phyloP scores from a whole-genome alignment of 768 basidiomycete genomes.

The Leccinum rimulosum region DNA sequence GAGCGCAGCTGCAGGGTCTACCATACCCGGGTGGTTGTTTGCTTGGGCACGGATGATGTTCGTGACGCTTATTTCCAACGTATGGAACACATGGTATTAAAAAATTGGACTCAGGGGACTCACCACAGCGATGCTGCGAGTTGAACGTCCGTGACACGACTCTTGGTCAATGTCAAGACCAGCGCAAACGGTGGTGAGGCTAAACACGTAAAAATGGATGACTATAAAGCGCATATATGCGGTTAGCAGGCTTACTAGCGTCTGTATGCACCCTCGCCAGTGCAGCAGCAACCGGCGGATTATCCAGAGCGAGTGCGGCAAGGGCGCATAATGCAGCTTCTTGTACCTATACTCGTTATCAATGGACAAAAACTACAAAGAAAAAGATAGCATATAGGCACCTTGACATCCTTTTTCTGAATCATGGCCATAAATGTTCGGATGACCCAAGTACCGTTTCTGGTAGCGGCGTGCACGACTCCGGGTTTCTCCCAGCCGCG shows the following conservation, averaged over 20 bases:
- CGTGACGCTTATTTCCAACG: constrained; percentile 44
- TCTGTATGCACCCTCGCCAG: constrained; percentile 46
- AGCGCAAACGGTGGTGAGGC: constrained; percentile 32
- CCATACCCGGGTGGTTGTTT: constrained; percentile 25
- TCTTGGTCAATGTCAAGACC: constrained; percentile 54
- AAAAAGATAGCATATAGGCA: constrained; percentile 13
- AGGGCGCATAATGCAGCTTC: constrained; percentile 65
- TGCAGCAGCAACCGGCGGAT: constrained; percentile 46
- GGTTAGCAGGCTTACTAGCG: constrained; percentile 33
- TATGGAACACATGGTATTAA: background rate
- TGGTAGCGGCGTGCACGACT: constrained; percentile 36
- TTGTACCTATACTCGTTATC: constrained; percentile 44
- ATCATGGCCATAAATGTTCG: constrained; percentile 49
- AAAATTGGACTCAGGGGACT: constrained; percentile 3
- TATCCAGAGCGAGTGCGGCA: constrained; percentile 66
- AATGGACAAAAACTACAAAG: background rate
- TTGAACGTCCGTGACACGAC: constrained; percentile 58
- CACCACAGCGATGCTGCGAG: constrained; percentile 72
- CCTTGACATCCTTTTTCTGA: constrained; percentile 54
- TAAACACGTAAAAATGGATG: constrained; percentile 1
- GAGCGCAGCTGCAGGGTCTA: constrained; percentile 48
- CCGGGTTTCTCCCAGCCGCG: constrained; percentile 75
- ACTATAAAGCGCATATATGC: constrained; percentile 5
- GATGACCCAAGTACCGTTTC: constrained; percentile 59
- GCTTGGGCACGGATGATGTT: constrained; percentile 56